phyloP scores from a whole-genome alignment of 2,329 filamentous ascomycete genomes.

The Fusarium agapanthi region DNA sequence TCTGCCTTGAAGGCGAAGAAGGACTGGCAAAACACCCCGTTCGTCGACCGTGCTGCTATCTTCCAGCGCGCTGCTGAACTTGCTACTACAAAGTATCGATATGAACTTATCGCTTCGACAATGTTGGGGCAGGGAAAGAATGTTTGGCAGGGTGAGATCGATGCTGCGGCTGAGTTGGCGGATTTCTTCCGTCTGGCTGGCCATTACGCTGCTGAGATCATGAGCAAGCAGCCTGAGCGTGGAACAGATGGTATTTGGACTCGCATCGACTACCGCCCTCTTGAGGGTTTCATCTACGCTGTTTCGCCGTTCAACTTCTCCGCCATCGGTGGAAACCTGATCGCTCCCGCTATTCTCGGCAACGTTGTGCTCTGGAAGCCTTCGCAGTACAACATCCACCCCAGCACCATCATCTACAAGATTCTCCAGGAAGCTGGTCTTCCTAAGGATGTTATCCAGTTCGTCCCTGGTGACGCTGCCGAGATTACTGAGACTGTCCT shows the following conservation, averaged over 20 bases:
- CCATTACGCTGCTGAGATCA: slow-evolving; percentile 74
- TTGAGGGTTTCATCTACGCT: slow-evolving; percentile 95
- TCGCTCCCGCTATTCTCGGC: slow-evolving; percentile 85
- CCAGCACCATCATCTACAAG: slow-evolving; percentile 88
- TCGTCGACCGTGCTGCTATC: slow-evolving; percentile 88
- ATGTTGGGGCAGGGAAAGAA: slow-evolving; percentile 99
- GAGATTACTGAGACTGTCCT: slow-evolving; percentile 83
- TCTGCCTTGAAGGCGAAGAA: slow-evolving; percentile 84
- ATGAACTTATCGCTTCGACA: slow-evolving; percentile 93
- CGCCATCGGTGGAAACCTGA: slow-evolving; percentile 87
- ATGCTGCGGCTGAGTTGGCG: slow-evolving; percentile 87
- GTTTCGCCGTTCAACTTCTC: slow-evolving; percentile 97
- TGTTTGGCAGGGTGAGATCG: slow-evolving; percentile 97
- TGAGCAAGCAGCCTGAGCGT: slow-evolving; percentile 47
- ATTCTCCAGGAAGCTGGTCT: slow-evolving; percentile 92
- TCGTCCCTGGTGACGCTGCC: slow-evolving; percentile 86
- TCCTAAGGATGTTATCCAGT: slow-evolving; percentile 89
- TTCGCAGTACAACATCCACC: slow-evolving; percentile 83
- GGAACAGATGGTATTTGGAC: slow-evolving; percentile 54
- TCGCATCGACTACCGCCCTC: slow-evolving; percentile 85
- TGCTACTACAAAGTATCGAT: slow-evolving; percentile 89
- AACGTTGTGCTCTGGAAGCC: slow-evolving; percentile 98
- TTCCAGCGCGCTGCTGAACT: slow-evolving; percentile 97
- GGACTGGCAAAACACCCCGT: slow-evolving; percentile 83
- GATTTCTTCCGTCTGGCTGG: slow-evolving; percentile 96